Evolutionary conservation across 2,329 filamentous ascomycete species (phyloP).

Genomic region (Nothophaeocryptopus gaeumannii): DNA sequence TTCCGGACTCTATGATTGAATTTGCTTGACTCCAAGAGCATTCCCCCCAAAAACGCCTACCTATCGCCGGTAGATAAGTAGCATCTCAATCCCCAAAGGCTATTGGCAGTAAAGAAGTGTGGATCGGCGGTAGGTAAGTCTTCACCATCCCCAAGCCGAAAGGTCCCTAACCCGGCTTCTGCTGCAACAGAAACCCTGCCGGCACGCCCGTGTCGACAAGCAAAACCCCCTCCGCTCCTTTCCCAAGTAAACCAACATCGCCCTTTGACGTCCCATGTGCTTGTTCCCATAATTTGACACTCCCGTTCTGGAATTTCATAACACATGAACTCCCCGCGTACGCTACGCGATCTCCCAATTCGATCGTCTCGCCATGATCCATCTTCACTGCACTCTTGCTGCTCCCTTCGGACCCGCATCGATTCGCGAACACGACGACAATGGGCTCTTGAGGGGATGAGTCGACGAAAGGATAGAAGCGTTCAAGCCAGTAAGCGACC

Average conservation of each 20-base stretch:
- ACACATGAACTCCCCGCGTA: constrained; percentile 76
- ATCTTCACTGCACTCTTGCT: constrained; percentile 23
- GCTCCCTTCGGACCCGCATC: constrained; percentile 59
- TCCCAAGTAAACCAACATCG: constrained; percentile 56
- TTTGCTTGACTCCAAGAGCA: background rate
- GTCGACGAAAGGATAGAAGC: constrained; percentile 60
- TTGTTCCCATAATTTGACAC: constrained; percentile 57
- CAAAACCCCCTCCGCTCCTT: constrained; percentile 66
- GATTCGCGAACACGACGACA: constrained; percentile 69
- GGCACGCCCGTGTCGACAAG: constrained; percentile 61
- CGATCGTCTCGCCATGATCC: constrained; percentile 31
- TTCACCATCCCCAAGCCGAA: too few relatives aligned
- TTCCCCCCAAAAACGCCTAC: background rate
- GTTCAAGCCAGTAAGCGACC: constrained; percentile 70
- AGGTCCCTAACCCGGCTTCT: constrained; percentile 18
- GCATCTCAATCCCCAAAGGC: too few relatives aligned
- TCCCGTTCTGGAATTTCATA: constrained; percentile 62
- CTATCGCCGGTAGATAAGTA: background rate
- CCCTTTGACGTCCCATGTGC: constrained; percentile 45
- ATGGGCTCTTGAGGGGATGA: constrained; percentile 52
- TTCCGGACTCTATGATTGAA: background rate
- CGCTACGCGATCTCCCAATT: constrained; percentile 44
- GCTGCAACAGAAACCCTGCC: constrained; percentile 32
- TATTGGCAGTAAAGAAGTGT: too few relatives aligned
- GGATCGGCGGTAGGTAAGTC: too few relatives aligned